Evolutionary conservation across 1,139 yeast species (phyloP).

Genomic region (Saccharomyces pastorianus): DNA sequence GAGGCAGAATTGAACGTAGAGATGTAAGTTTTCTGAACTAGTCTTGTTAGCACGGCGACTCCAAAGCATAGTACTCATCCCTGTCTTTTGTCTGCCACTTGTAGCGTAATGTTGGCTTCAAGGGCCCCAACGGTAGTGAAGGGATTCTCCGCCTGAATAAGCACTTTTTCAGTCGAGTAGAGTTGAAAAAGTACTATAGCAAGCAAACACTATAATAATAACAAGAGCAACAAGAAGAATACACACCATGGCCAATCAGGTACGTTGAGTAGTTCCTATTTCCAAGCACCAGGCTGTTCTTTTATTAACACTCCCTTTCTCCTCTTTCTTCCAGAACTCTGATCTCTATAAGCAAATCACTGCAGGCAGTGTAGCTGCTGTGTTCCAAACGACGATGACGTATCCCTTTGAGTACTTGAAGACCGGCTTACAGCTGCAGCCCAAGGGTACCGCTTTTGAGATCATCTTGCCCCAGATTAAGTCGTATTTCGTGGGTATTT

Average conservation of each 20-base stretch:
- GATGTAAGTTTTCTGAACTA: too few species aligned
- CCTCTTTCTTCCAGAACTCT: not conserved
- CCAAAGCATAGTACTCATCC: too few species aligned
- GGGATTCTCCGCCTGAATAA: not conserved
- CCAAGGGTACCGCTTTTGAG: conserved; percentile 2
- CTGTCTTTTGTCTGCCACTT: not conserved
- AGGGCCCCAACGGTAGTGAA: not conserved
- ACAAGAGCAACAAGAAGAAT: not conserved
- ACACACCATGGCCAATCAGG: not conserved
- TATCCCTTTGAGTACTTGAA: conserved; percentile 83
- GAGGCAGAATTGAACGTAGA: too few species aligned
- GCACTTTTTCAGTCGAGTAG: not conserved
- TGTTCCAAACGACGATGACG: conserved; percentile 60
- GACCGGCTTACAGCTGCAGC: conserved; percentile 58
- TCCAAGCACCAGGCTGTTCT: not conserved
- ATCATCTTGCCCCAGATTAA: conserved; percentile 11
- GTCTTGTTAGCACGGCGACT: too few species aligned
- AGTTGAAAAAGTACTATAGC: not conserved
- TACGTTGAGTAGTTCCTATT: not conserved
- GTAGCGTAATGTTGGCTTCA: not conserved
- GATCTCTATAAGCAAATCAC: not conserved
- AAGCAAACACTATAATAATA: not conserved
- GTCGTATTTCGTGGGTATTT: conserved; percentile 63
- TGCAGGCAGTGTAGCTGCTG: conserved; percentile 71
- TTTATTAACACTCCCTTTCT: not conserved